These are phyloP conservation scores for Phenoliferia sp. DNA, from an alignment of 1,284 basidiomycete genomes.

Conservation along the genomic window DNA sequence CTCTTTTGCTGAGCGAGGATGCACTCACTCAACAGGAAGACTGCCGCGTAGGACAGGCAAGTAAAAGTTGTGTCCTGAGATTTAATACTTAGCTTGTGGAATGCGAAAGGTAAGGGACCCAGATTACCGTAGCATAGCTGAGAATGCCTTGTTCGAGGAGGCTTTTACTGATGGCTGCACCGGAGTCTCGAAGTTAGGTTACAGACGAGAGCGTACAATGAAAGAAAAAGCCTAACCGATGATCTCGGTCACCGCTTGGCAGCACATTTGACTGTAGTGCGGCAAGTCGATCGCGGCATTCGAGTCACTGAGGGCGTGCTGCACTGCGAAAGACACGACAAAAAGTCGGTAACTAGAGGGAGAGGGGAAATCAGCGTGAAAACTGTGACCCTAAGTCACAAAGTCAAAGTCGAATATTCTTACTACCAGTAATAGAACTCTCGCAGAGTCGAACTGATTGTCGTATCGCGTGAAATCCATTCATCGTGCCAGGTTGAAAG, in stretches of 20 bases:
- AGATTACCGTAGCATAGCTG: neutral
- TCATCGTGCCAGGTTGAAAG: neutral
- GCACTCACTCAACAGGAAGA: neutral
- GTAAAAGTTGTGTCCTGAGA: neutral
- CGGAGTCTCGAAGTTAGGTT: neutral
- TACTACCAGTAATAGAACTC: neutral
- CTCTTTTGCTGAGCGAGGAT: no score
- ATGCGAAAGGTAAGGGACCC: neutral
- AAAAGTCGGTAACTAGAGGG: neutral
- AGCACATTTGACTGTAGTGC: neutral
- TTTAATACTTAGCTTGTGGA: neutral
- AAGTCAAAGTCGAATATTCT: neutral
- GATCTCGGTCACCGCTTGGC: neutral
- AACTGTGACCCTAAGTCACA: no score
- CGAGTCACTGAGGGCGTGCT: neutral
- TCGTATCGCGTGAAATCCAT: neutral
- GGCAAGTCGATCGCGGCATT: neutral
- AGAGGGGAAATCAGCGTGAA: neutral
- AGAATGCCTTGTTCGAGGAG: neutral
- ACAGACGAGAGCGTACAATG: neutral
- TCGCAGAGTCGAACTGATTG: neutral
- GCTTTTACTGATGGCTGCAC: neutral
- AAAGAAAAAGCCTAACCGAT: neutral
- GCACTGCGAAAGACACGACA: neutral
- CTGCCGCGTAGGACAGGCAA: neutral